A percentile compares a stretch with the other conserved stretches of the same genome.
These are phyloP conservation scores for Pyrus pyrifolia DNA, from an alignment of 306 rosid genomes.

Conservation along the genomic window DNA sequence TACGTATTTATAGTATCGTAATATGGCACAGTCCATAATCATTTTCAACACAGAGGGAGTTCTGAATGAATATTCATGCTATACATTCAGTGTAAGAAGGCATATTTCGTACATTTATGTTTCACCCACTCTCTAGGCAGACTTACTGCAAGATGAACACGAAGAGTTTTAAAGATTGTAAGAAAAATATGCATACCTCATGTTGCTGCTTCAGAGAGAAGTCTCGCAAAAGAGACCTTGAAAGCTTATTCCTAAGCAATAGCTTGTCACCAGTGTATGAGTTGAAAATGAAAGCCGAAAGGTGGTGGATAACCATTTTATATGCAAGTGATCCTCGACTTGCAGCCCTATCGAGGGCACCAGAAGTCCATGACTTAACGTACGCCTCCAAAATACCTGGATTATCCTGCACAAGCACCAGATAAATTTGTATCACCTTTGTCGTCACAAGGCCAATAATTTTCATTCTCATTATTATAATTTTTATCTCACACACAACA, in stretches of 20 bases:
- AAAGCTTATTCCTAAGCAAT: slow-evolving; percentile 61
- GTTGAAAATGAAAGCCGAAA: slow-evolving; percentile 59
- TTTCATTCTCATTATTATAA: background rate
- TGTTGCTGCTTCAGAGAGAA: slow-evolving; percentile 56
- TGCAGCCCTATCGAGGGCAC: slow-evolving; percentile 80
- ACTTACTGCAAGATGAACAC: background rate
- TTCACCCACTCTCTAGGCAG: background rate
- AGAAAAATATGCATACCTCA: slow-evolving; percentile 44
- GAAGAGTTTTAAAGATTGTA: background rate
- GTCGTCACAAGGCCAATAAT: background rate
- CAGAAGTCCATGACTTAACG: slow-evolving; percentile 77
- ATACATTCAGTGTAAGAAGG: background rate
- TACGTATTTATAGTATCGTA: background rate
- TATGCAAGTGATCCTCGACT: slow-evolving; percentile 63
- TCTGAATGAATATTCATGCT: background rate
- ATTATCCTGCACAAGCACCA: slow-evolving; percentile 50
- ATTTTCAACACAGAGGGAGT: background rate
- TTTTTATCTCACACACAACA: background rate
- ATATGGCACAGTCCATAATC: background rate
- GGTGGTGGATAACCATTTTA: slow-evolving; percentile 66
- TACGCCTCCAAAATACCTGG: slow-evolving; percentile 68
- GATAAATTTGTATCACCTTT: background rate
- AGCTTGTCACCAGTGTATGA: slow-evolving; percentile 34
- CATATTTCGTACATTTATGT: background rate
- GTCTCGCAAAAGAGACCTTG: slow-evolving; percentile 70